Base-by-base conservation (phyloP, 179 eudicot genomes). In the Silene coronaria region DNA sequence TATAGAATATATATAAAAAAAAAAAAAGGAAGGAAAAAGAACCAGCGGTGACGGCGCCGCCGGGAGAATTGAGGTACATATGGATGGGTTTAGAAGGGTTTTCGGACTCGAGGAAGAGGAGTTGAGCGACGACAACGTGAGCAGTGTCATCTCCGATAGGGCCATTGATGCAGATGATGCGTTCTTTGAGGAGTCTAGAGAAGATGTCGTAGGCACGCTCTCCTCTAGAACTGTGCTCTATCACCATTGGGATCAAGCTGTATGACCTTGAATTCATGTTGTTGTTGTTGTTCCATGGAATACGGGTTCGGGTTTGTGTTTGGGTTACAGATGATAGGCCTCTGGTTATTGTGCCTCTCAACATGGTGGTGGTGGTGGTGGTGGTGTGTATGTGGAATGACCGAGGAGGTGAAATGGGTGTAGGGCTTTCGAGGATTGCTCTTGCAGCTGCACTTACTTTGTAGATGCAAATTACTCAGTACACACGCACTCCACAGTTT, bases 1-100 rank as follows among this genome's bases (percentile, higher is more conserved):
- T 6, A 51, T 3, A n/a, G 6, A 28, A 6, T n/a, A n/a, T n/a
- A n/a, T n/a, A n/a, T 3, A 23, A 23, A 16, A 53, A 4, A 1
- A 5, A 60, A 8, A 0, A 23, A 45, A 63, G 2, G 27, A 5
- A 38, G 53, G n/a, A 8, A 51, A 10, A n/a, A 14, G 6, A 9
- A 93, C 98, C 98, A 42, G 98, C 97, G 59, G 97, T 88, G 61
- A 93, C 98, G 21, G 91, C 91, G 51, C 98, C 98, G 16, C 98
- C 98, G 1, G 98, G 97, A 73, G 98, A 93, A 71, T 93, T 93
- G 77, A 93, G 86, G 67, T 93, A 93, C 97, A 93, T 91, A 78
- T 93, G 61, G 66, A 93, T 91, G 4, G 98, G 98, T 59, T 93
- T 93, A 69, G 96, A 85, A 0, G 97, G 96, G 80, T 93, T 91